Evolutionary conservation across 768 basidiomycete genomes (phyloP), one percentile per base, ranked within the genome.

Genomic region (Russula emetica): DNA sequence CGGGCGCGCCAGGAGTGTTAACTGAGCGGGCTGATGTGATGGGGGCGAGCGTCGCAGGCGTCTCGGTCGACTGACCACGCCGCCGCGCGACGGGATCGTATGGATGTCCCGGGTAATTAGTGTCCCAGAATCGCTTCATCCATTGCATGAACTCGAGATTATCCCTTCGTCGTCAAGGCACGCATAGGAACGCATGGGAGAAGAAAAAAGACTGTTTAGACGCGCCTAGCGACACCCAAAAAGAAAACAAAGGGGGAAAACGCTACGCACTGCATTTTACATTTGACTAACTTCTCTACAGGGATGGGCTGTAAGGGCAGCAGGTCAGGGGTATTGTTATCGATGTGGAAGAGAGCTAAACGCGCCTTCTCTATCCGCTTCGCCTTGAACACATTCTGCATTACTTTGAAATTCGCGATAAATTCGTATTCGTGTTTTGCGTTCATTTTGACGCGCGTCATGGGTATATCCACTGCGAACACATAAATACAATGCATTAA

Each of bases 131-230:
- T 26, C 89, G 88, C 73, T 94, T 94, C 71, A 92, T 82, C 96
- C 96, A 99, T 76, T 99, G 97, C 61, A 95, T 75, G 78, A 99
- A 98, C 72, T 99, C 97, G 69, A 99, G 87, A 75, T 99, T 99
- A 76, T 98, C 97, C 76, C 91, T 92, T 49, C 22, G 18, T 50
- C 8, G 22, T 50, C 20, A 24, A 5, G 10, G 14, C 63, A 55
- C 51, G 63, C 54, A 47, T 44, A 10, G 44, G 44, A 45, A 45
- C 2, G n/a, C 3, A 45, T 20, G n/a, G 20, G 10, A 10, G 44
- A 45, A 45, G n/a, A 22, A n/a, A n/a, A 45, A 44, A 44, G n/a
- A n/a, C 10, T 22, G 11, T 45, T 45, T 45, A 22, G 18, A 38
- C 40, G 54, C 63, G 56, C 47, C 54, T 30, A 55, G 54, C 26